phyloP scores from a whole-genome alignment of 176 grass and related monocot species.

The Ensete ventricosum region DNA sequence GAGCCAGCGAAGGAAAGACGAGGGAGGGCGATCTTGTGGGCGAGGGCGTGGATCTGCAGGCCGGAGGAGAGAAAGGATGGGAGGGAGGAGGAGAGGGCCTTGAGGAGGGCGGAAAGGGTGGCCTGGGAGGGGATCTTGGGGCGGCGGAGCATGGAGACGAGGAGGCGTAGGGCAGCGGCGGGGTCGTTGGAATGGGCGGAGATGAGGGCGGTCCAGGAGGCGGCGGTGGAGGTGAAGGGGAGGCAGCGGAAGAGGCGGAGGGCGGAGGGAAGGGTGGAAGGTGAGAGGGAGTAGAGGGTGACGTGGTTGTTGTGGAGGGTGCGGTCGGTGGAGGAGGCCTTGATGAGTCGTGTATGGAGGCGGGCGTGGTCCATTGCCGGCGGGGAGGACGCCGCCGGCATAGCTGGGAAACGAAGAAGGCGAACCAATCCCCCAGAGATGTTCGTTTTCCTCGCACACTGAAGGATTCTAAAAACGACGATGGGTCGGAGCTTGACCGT shows the following conservation, averaged over 20 bases:
- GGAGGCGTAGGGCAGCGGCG: slow-evolving; percentile 10
- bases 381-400: neutral
- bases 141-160: slow-evolving; percentile 21
- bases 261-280: neutral
- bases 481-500: too few species aligned
- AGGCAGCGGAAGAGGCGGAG: slow-evolving; percentile 5
- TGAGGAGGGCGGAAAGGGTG: slow-evolving; percentile 29
- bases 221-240: slow-evolving; percentile 18
- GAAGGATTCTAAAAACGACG: too few species aligned
- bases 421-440: neutral
- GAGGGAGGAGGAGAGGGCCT: slow-evolving; percentile 17
- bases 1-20: slow-evolving; percentile 20
- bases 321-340: slow-evolving; percentile 22
- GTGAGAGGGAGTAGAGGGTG: neutral
- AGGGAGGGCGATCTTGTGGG: slow-evolving; percentile 27
- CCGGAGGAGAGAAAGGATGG: neutral
- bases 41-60: slow-evolving; percentile 24
- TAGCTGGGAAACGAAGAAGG: neutral
- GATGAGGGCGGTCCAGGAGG: slow-evolving; percentile 23
- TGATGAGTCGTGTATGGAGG: slow-evolving; percentile 21
- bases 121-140: slow-evolving; percentile 27
- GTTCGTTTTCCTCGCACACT: neutral
- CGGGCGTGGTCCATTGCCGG: slow-evolving; percentile 16
- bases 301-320: slow-evolving; percentile 1
- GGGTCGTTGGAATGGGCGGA: slow-evolving; percentile 16